Evolutionary conservation across 768 basidiomycete genomes (phyloP), one percentile per base, ranked within the genome.

Genomic region (Baorangia bicolor): DNA sequence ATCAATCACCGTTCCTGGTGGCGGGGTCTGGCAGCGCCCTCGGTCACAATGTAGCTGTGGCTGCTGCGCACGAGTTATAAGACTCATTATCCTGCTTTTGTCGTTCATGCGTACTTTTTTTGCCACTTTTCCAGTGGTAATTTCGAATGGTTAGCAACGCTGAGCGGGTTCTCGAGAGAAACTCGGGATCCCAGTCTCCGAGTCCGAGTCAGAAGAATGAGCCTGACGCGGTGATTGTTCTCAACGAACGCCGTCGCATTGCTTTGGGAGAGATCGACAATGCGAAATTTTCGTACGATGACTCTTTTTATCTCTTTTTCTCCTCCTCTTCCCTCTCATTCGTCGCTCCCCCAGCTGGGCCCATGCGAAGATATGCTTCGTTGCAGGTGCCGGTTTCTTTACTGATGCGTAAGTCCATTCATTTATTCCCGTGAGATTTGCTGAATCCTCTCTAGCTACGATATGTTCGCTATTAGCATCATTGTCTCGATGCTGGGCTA

Each of bases 381-480:
- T 81, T 3, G 71, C 88, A 6, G 91, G 92, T 62, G 86, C 87
- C 16, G 92, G 92, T 25, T 94, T 95, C 81, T 94, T 94, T 80
- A 91, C 93, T 38, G 90, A 90, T 71, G 85, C 87, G 82, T 82
- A 66, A 65, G 80, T 58, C 21, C 12, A n/a, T 73, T 2, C 27
- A 44, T 23, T 37, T 46, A 18, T 35, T 33, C 14, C n/a, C n/a
- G 42, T 27, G 5, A 16, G 12, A 37, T 21, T 20, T 25, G 10
- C 25, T 56, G n/a, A 63, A 41, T n/a, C 44, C 31, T 44, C 48
- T 37, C 49, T 35, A 71, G 70, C 33, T 91, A 91, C 62, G 91
- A 93, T 60, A 84, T 94, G 57, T 96, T 95, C 66, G 88, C 90
- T 12, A 93, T 95, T 70, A 92, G 87, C 70, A 90, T 94, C 45